Evolutionary conservation across 2,329 filamentous ascomycete species (phyloP).

Genomic region (Fusarium nanum): DNA sequence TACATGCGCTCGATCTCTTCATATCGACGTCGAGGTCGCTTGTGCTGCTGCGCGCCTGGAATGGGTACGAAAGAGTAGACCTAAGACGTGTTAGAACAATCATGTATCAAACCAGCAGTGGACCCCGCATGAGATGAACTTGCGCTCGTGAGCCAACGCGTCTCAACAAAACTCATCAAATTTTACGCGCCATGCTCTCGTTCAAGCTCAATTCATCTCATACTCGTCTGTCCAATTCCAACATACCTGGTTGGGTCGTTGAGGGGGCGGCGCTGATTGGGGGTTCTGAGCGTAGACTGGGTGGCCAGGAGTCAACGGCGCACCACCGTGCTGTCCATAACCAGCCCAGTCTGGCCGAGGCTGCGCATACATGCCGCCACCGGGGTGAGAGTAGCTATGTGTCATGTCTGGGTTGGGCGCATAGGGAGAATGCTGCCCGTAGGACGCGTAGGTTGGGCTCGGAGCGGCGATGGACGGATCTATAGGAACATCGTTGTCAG

Average conservation of each 20-base stretch:
- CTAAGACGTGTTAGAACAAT: constrained; percentile 58
- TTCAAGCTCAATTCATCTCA: constrained; percentile 17
- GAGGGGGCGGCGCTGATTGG: constrained; percentile 65
- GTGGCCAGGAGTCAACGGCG: constrained; percentile 61
- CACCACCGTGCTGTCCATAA: constrained; percentile 67
- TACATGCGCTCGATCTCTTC: constrained; percentile 99
- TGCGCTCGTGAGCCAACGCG: not conserved
- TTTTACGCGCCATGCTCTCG: not conserved
- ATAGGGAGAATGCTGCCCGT: constrained; percentile 88
- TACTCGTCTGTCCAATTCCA: constrained; percentile 6
- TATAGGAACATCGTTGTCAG: constrained; percentile 98
- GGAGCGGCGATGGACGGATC: constrained; percentile 96
- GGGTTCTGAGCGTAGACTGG: constrained; percentile 68
- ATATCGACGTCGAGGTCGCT: constrained; percentile 90
- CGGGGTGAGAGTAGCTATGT: constrained; percentile 76
- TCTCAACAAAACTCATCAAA: not conserved
- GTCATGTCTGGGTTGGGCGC: constrained; percentile 86
- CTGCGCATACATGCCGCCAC: constrained; percentile 73
- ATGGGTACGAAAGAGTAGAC: constrained; percentile 99
- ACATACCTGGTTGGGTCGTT: constrained; percentile 71
- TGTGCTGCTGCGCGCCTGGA: constrained; percentile 96
- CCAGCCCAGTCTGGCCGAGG: constrained; percentile 80
- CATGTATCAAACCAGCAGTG: not conserved
- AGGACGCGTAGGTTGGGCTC: constrained; percentile 85
- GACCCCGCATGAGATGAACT: not conserved